Base-by-base conservation (phyloP, 306 rosid genomes). In the Carpinus fangiana region DNA sequence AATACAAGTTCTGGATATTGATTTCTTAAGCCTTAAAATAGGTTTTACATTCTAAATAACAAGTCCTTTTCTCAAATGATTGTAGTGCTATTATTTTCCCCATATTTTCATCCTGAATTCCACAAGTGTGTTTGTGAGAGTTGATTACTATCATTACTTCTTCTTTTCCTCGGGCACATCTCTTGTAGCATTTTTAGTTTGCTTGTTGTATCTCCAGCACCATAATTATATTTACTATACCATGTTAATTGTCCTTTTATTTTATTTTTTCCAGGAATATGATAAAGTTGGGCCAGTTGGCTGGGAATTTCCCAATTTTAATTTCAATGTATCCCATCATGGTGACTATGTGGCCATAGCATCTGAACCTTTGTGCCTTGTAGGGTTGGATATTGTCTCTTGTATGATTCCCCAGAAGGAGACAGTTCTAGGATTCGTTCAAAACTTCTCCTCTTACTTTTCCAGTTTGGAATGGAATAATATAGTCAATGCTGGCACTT, bases 321-420 rank as follows among this genome's bases (percentile, higher is more conserved):
- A 92, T 85, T 94, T 92, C 85, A 92, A 90, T 82, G 88, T 82
- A 36, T 94, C 97, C 3, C 98, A 94, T 86, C 98, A 92, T 69
- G 98, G 97, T 48, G 97, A 92, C 82, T 90, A 82, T 81, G 98
- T 94, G 59, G 96, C 91, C 18, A 90, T 94, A 82, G 98, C 95
- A 78, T 92, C 97, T 38, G 98, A 90, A 81, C 96, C 98, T 26
- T 50, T 94, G 60, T 92, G 93, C 78, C 88, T 92, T 75, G 98
- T 89, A 74, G 98, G 97, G 65, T 61, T 94, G 81, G 98, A 94
- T 79, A 77, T 94, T 69, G 96, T 94, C 73, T 89, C 91, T 28
- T 79, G 59, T 78, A 86, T 47, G 75, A 70, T 82, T 68, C 97
- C 98, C 41, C 82, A 62, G 55, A 87, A 86, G 54, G 98, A 83